Conservation (phyloP, 768 basidiomycete genomes). For the Rhizopogon rudus region DNA sequence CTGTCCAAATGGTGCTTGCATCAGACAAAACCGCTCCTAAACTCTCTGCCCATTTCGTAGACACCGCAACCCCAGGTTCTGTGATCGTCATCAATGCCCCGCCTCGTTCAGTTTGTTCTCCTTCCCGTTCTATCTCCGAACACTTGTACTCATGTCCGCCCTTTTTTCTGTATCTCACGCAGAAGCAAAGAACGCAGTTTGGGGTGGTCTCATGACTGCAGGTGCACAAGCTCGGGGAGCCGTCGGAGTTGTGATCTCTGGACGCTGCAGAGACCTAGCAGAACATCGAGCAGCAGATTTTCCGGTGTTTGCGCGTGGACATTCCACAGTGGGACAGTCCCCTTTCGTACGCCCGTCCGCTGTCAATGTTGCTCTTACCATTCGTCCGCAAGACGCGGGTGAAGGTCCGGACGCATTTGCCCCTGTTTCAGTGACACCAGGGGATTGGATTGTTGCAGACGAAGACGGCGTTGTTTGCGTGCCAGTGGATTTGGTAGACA, state of each 20-base stretch:
- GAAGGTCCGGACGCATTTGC: slow-evolving; percentile 41
- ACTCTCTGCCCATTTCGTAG: slow-evolving; percentile 73
- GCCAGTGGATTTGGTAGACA: slow-evolving; percentile 44
- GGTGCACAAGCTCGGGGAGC: slow-evolving; percentile 71
- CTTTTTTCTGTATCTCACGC: slow-evolving; percentile 1
- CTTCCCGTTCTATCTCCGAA: slow-evolving; percentile 8
- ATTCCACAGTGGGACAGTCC: slow-evolving; percentile 82
- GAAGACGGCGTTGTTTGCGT: slow-evolving; percentile 87
- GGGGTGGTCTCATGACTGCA: slow-evolving; percentile 91
- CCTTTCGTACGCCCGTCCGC: slow-evolving; percentile 79
- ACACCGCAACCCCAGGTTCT: slow-evolving; percentile 59
- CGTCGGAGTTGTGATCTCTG: slow-evolving; percentile 75
- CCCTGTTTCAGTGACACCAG: slow-evolving; percentile 56
- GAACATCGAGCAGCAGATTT: slow-evolving; percentile 71
- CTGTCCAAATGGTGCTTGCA: slow-evolving; percentile 73
- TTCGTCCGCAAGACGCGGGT: slow-evolving; percentile 29
- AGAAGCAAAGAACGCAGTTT: slow-evolving; percentile 79
- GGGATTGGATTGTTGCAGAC: slow-evolving; percentile 84
- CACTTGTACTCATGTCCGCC: neutral
- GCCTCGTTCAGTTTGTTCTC: slow-evolving; percentile 41
- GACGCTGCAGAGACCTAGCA: slow-evolving; percentile 77
- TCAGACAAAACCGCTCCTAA: slow-evolving; percentile 59
- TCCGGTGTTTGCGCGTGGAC: slow-evolving; percentile 78
- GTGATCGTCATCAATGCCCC: slow-evolving; percentile 77
- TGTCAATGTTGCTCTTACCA: slow-evolving; percentile 59